phyloP scores from a whole-genome alignment of 768 basidiomycete species.

The Pleurotus salmoneostramineus region DNA sequence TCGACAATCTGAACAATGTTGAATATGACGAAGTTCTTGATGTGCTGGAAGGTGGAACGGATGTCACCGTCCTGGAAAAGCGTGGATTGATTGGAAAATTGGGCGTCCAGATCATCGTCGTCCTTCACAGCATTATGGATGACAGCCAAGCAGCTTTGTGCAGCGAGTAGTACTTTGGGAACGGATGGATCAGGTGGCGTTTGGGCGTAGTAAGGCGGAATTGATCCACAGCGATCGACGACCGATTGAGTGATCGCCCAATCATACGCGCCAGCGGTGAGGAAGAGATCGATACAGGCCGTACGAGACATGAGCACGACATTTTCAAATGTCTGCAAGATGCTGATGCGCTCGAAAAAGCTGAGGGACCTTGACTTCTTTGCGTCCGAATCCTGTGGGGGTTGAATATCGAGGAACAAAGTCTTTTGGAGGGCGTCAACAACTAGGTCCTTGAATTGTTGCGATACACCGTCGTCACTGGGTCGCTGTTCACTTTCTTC shows the following conservation, averaged over 20 bases:
- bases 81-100: not conserved
- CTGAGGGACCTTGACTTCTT: not conserved
- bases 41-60: not conserved
- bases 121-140: constrained; percentile 7
- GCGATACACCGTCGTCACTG: not conserved
- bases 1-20: not conserved
- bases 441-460: not conserved
- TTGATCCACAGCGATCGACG: not conserved
- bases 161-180: constrained; percentile 7
- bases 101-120: constrained; percentile 5
- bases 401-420: not conserved
- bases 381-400: not conserved
- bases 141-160: constrained; percentile 10
- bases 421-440: constrained; percentile 2
- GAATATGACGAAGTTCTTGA: not conserved
- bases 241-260: not conserved
- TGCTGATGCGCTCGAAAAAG: not conserved
- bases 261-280: constrained; percentile 10
- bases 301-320: constrained; percentile 1
- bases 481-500: not conserved
- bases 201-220: not conserved
- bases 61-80: not conserved
- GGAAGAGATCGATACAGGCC: constrained; percentile 7
- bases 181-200: not conserved
- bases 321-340: constrained; percentile 13